Conservation (phyloP, 768 basidiomycete species). For the Amanita thiersii region DNA sequence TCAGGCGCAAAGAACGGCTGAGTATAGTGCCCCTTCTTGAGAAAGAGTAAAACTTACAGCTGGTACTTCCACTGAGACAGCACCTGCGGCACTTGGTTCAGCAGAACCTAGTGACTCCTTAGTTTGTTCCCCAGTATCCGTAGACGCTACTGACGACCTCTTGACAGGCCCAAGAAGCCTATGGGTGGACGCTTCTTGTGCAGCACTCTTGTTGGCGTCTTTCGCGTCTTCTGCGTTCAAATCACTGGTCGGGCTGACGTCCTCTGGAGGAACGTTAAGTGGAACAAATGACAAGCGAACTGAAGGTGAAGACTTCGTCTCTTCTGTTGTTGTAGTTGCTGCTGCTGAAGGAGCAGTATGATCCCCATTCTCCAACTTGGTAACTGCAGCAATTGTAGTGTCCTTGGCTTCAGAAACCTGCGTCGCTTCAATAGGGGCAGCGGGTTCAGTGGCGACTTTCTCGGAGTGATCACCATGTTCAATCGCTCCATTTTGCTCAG, state of each 20-base stretch:
- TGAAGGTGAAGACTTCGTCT: not conserved
- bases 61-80: no score
- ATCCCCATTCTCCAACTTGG: no score
- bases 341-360: not conserved
- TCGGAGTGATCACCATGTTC: no score
- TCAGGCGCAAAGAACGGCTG: no score
- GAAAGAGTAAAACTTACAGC: no score
- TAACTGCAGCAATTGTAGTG: not conserved
- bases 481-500: no score
- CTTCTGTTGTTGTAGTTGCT: not conserved
- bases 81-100: no score
- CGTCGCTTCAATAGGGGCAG: no score
- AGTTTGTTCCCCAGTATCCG: not conserved
- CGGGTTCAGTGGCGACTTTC: no score
- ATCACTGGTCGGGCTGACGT: not conserved
- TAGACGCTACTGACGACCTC: not conserved
- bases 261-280: constrained; percentile 4
- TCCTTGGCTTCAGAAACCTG: no score
- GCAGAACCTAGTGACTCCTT: not conserved
- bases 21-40: no score
- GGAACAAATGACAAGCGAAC: constrained; percentile 2
- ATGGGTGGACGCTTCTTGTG: constrained; percentile 3
- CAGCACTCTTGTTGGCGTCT: not conserved
- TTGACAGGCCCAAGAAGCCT: constrained; percentile 2
- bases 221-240: not conserved